Evolutionary conservation across 768 basidiomycete genomes (phyloP), one percentile per base, ranked within the genome.

Genomic region (Boletus patriciae): DNA sequence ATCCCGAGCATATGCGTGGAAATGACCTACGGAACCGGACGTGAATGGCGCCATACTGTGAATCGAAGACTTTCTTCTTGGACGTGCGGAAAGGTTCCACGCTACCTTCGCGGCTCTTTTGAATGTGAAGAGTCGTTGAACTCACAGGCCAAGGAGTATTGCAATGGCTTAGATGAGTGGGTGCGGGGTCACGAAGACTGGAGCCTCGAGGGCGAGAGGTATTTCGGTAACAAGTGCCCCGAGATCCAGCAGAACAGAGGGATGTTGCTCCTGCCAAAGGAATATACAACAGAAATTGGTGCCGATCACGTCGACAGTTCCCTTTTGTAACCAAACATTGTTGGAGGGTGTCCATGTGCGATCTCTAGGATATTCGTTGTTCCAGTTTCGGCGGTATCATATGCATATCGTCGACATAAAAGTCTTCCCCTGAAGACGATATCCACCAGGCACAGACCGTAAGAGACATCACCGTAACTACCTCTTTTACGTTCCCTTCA

Each of bases 101-200:
- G 23, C 41, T 0, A 59, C 59, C 41, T 66, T 68, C 27, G 59
- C 36, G 1, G 46, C 50, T 2, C 54, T 62, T 4, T 79, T 1
- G 70, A 70, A 3, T 83, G 74, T 62, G 78, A 77, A 38, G 57
- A 67, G 16, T 64, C 68, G 6, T 31, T 31, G 29, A 31, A 31
- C 29, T 31, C 29, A 31, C 29, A 31, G 29, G 29, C 11, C 29
- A 31, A 65, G 23, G 59, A 61, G 6, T 84, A 83, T 51, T 65
- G 78, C 33, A 67, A 74, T 46, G 80, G 80, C 0, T 66, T 83
- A 49, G 82, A 76, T 49, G 74, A 80, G 49, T 84, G 81, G 80
- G 74, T 82, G 1, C 70, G 78, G 9, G 80, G 75, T 2, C 78
- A 77, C 58, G 71, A 80, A 18, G 68, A 63, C 7, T 84, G 83